Base-by-base conservation (phyloP, 2,329 filamentous ascomycete genomes). In the Fusarium sp. region DNA sequence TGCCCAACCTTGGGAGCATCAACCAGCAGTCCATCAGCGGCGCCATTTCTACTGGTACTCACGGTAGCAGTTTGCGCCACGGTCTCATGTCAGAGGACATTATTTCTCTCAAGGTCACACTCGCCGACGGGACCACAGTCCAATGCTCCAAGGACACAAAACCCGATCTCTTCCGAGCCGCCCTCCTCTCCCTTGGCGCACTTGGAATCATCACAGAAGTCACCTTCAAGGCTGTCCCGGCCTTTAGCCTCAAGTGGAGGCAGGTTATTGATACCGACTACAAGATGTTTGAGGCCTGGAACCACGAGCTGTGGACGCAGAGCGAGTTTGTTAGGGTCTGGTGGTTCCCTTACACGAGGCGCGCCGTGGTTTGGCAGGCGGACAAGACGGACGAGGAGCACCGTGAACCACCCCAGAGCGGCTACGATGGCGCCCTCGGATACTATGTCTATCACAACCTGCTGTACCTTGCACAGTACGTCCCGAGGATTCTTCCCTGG, bases 311-410 rank as follows among this genome's bases (percentile, higher is more conserved):
- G 15, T 98, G 97, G 96, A 94, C 90, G 2, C 89, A 91, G 70
- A 90, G 92, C 70, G 95, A 98, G 82, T 99, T 96, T 80, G 94
- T 97, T 30, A 90, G 97, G 32, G 95, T 98, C 32, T 99, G 97
- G 96, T 99, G 97, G 97, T 92, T 98, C 80, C 97, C 97, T 0
- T 98, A 98, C 84, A 95, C 94, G 80, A 90, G 94, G 65, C 90
- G 94, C 54, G 95, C 94, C 0, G 94, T 98, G 57, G 90, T 97
- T 54, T 99, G 97, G 97, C 90, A 90, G 45, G 97, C 95, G n/a
- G 89, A 95, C 57, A 93, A 93, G 81, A 95, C 94, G 1, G 86
- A 90, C 10, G 89, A 92, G 66, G 86, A 90, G 1, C 84, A 88
- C 45, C 84, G 85, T 17, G 84, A 89, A 8, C 91, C 93, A 3